Evolutionary conservation across 2,329 filamentous ascomycete species (phyloP).

Genomic region (Ophiocordyceps camponoti-saundersi): DNA sequence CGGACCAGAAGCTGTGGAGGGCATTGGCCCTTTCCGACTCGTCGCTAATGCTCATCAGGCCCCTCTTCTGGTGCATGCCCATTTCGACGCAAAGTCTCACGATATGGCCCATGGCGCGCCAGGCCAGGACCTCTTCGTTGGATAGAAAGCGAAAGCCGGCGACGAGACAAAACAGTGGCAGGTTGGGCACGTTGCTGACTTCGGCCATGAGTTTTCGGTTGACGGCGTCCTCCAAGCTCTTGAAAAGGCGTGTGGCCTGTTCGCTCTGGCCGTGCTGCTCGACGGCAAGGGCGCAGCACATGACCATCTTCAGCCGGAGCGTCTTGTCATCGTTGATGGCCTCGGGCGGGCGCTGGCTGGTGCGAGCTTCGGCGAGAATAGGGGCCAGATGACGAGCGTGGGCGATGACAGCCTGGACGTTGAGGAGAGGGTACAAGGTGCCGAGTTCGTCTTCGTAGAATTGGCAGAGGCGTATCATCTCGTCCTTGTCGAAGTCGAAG

Average conservation of each 20-base stretch:
- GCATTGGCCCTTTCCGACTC: slow-evolving; percentile 52
- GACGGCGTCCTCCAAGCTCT: slow-evolving; percentile 55
- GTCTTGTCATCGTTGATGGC: slow-evolving; percentile 35
- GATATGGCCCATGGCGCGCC: slow-evolving; percentile 73
- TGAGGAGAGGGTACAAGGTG: slow-evolving; percentile 77
- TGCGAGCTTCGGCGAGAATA: slow-evolving; percentile 45
- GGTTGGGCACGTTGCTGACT: slow-evolving; percentile 24
- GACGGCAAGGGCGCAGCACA: slow-evolving; percentile 61
- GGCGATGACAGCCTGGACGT: slow-evolving; percentile 52
- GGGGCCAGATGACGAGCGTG: slow-evolving; percentile 54
- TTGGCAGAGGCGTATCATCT: slow-evolving; percentile 61
- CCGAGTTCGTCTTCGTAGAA: slow-evolving; percentile 83
- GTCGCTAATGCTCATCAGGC: slow-evolving; percentile 50
- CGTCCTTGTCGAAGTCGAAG: slow-evolving; percentile 60
- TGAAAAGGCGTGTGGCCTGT: slow-evolving; percentile 55
- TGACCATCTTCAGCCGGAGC: slow-evolving; percentile 63
- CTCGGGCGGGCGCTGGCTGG: slow-evolving; percentile 15
- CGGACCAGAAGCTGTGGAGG: slow-evolving; percentile 67
- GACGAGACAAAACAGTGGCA: slow-evolving; percentile 34
- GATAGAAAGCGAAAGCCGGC: slow-evolving; percentile 65
- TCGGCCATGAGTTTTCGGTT: slow-evolving; percentile 48
- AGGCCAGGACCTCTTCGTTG: slow-evolving; percentile 73
- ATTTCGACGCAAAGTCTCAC: slow-evolving; percentile 64
- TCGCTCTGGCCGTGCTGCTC: slow-evolving; percentile 68
- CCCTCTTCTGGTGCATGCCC: slow-evolving; percentile 67